Base-by-base conservation (phyloP, 495 filamentous ascomycete genomes). In the Penicillium nucicola region DNA sequence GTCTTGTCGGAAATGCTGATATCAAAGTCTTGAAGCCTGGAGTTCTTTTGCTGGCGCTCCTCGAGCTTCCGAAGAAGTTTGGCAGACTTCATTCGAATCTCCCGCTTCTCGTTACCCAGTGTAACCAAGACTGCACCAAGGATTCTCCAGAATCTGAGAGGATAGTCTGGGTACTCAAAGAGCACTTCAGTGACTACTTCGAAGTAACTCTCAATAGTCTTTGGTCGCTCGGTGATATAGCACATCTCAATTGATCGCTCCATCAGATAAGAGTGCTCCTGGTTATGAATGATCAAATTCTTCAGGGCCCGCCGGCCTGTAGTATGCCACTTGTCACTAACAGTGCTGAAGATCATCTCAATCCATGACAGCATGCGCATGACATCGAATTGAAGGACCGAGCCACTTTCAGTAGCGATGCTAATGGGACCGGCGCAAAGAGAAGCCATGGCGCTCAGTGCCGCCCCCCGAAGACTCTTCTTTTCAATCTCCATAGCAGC, bases 1-100 rank as follows among this genome's bases (percentile, higher is more conserved):
- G 93, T 98, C 70, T 96, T 96, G 70, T 98, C 95, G 1, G 93
- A 92, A 37, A 98, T 92, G 64, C 92, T 96, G 57, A 98, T 96
- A 58, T 98, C 95, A 42, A 96, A 95, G 65, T 97, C 95, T 61
- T 96, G 91, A 28, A 97, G 82, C 57, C 92, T 89, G 5, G 92
- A 96, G 57, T 78, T 90, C 57, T 86, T 87, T 60, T 87, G 84
- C 55, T 90, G 87, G 13, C 89, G 82, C 48, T 92, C 87, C 61
- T 97, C 95, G 1, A 97, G 74, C 5, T 82, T 84, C 23, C 90
- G 79, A 18, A 98, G 77, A 12, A 97, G 77, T 50, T 87, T 87
- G 0, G 89, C 90, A 2, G 92, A 92, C 65, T 93, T 93, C 64
- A 89, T 88, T 46, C 93, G 77, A 17, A 96, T 88, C 48, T 89